These are phyloP conservation scores for Aspergillus brasiliensis DNA, from an alignment of 2,329 filamentous ascomycete genomes.

Conservation along the genomic window DNA sequence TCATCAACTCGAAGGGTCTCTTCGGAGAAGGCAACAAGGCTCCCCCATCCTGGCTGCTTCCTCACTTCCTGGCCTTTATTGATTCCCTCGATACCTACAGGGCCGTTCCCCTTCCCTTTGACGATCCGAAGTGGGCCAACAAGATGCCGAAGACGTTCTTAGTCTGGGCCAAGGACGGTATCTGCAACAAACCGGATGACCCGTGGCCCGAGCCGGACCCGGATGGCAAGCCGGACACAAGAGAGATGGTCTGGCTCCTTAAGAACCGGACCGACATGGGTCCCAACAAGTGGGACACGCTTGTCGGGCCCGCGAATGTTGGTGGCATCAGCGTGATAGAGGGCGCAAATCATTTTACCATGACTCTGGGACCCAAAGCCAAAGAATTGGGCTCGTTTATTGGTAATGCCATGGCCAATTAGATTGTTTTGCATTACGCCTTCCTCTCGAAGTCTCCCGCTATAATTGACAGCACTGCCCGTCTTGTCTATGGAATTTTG, in stretches of 20 bases:
- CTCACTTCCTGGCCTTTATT: constrained; percentile 55
- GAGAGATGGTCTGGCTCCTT: constrained; percentile 53
- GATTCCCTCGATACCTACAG: constrained; percentile 51
- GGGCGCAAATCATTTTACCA: constrained; percentile 41
- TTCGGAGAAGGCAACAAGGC: constrained; percentile 49
- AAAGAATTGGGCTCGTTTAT: constrained; percentile 35
- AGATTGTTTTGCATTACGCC: constrained; percentile 1
- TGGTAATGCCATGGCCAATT: constrained; percentile 25
- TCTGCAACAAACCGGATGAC: constrained; percentile 47
- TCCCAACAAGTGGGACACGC: constrained; percentile 50
- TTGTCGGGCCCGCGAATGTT: constrained; percentile 44
- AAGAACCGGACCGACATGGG: constrained; percentile 52
- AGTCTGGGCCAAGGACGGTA: constrained; percentile 53
- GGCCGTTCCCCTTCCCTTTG: constrained; percentile 34
- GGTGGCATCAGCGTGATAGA: constrained; percentile 36
- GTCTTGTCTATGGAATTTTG: neutral
- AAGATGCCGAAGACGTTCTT: constrained; percentile 47
- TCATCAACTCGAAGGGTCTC: constrained; percentile 51
- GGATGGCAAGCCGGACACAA: constrained; percentile 45
- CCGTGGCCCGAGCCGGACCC: constrained; percentile 43
- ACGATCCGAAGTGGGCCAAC: constrained; percentile 29
- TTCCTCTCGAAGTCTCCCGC: neutral
- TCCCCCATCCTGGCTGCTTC: constrained; percentile 53
- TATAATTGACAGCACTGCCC: neutral
- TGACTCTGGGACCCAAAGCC: constrained; percentile 33